Evolutionary conservation across 495 filamentous ascomycete genomes (phyloP).

Genomic region (Podospora fimiseda): DNA sequence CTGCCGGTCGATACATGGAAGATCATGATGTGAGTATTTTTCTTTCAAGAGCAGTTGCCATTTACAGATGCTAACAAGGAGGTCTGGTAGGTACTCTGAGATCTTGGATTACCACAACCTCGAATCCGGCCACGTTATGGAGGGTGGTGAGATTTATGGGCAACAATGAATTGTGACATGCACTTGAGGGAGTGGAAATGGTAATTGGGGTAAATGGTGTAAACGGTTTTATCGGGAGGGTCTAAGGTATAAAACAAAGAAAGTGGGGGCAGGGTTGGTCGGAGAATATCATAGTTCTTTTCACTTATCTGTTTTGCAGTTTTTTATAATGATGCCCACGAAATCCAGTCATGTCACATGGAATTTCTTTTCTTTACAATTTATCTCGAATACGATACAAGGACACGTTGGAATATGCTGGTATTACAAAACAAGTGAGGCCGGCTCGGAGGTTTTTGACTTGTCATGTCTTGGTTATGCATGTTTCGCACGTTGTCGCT

Average conservation of each 20-base stretch:
- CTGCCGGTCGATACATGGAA: slow-evolving; percentile 99
- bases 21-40: slow-evolving; percentile 86
- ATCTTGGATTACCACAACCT: slow-evolving; percentile 99
- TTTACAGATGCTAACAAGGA: background rate
- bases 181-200: background rate
- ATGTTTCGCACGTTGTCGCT: no score
- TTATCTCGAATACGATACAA: no score
- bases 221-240: background rate
- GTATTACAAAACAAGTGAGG: no score
- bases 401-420: no score
- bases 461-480: no score
- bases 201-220: background rate
- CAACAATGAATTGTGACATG: slow-evolving; percentile 22
- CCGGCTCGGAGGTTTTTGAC: no score
- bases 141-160: slow-evolving; percentile 31
- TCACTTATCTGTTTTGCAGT: background rate
- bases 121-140: slow-evolving; percentile 45
- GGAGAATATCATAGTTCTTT: background rate
- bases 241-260: background rate
- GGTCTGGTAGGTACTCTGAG: slow-evolving; percentile 78
- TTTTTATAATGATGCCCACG: background rate
- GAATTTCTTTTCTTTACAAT: background rate
- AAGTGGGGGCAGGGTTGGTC: background rate
- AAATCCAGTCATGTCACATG: background rate
- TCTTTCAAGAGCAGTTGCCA: background rate